phyloP scores from a whole-genome alignment of 2,329 filamentous ascomycete genomes.

The Penicillium sp. region DNA sequence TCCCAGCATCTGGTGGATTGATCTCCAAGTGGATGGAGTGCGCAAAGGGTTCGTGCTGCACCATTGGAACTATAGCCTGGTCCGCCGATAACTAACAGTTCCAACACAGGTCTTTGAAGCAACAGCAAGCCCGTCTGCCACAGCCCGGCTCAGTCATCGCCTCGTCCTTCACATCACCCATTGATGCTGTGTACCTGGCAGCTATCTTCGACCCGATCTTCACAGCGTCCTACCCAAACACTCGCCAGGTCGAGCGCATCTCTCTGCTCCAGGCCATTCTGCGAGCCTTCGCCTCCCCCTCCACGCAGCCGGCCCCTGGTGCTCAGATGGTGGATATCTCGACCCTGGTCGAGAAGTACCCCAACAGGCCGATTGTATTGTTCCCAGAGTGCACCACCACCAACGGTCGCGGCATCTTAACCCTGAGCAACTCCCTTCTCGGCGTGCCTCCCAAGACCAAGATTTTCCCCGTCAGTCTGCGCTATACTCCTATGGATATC shows the following conservation, averaged over 20 bases:
- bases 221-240: conserved; percentile 75
- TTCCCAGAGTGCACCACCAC: conserved; percentile 95
- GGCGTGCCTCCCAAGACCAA: conserved; percentile 64
- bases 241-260: conserved; percentile 70
- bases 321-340: conserved; percentile 59
- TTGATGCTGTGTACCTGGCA: conserved; percentile 90
- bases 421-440: conserved; percentile 74
- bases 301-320: conserved; percentile 45
- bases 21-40: conserved; percentile 96
- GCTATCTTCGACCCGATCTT: conserved; percentile 97
- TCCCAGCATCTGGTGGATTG: conserved; percentile 96
- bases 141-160: conserved; percentile 79
- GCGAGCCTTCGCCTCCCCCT: conserved; percentile 65
- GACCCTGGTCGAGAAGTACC: conserved; percentile 64
- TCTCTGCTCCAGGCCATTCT: conserved; percentile 72
- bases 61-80: not conserved
- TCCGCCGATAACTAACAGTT: not conserved
- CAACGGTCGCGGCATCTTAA: conserved; percentile 85
- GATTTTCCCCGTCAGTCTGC: conserved; percentile 86
- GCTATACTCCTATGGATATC: conserved; percentile 84
- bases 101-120: conserved; percentile 58
- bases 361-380: conserved; percentile 72
- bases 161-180: conserved; percentile 84
- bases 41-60: conserved; percentile 67
- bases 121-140: conserved; percentile 71